Percentiles rank a stretch among this genome's conserved stretches.
These are phyloP conservation scores for Beauveria sp. DNA, from an alignment of 2,329 filamentous ascomycete genomes.

Conservation along the genomic window DNA sequence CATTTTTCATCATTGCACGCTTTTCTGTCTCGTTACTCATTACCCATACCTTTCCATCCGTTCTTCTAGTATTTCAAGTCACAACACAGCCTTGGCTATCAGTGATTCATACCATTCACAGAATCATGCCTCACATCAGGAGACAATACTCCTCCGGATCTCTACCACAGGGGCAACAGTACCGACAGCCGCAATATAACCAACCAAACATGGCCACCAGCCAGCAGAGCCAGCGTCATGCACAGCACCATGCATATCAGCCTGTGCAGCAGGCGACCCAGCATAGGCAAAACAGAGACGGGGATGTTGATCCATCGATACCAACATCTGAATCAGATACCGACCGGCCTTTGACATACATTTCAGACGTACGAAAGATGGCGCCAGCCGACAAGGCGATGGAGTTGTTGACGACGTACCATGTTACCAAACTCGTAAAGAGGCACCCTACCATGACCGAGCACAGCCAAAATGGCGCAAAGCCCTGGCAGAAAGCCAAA, in stretches of 20 bases:
- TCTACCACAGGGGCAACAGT: background rate
- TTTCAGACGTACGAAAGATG: background rate
- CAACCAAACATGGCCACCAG: background rate
- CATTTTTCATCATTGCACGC: background rate
- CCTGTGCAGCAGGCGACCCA: background rate
- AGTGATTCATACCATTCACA: too few relatives aligned
- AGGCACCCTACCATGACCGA: background rate
- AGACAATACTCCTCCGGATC: background rate
- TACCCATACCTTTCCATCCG: background rate
- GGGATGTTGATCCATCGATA: too few relatives aligned
- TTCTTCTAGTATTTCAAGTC: too few relatives aligned
- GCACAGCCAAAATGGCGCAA: too few relatives aligned
- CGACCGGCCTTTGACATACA: background rate
- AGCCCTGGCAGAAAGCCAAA: background rate
- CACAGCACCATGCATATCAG: background rate
- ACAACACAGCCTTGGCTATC: background rate
- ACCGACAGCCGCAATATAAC: background rate
- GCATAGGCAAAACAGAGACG: background rate
- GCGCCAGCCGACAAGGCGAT: background rate
- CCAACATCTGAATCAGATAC: background rate
- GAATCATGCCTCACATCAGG: background rate
- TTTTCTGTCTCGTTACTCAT: background rate
- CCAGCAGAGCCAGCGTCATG: background rate
- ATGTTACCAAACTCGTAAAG: background rate
- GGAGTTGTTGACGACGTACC: background rate